Conservation (phyloP, 2,329 filamentous ascomycete species). For the Incumbomyces lentus region DNA sequence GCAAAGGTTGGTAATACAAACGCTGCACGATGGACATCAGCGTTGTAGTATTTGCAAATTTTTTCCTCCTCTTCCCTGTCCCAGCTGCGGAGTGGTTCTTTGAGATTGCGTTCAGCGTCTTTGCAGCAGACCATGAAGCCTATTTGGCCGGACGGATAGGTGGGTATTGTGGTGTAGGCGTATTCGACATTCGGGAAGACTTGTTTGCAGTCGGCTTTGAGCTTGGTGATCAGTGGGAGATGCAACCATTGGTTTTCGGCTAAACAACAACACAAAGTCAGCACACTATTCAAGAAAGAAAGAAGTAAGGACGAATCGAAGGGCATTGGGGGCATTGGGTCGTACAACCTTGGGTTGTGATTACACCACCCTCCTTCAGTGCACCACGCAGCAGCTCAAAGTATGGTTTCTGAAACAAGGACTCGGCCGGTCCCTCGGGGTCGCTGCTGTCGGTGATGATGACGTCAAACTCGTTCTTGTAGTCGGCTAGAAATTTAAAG, state of each 20-base stretch:
- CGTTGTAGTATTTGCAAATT: conserved; percentile 93
- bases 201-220: conserved; percentile 93
- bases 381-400: conserved; percentile 88
- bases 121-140: conserved; percentile 99
- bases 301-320: conserved; percentile 5
- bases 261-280: conserved; percentile 30
- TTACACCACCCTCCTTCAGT: conserved; percentile 89
- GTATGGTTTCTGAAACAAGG: conserved; percentile 96
- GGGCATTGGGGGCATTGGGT: conserved; percentile 48
- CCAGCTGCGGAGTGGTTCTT: conserved; percentile 73
- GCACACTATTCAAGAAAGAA: conserved; percentile 3
- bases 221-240: conserved; percentile 80
- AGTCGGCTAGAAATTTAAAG: conserved; percentile 96
- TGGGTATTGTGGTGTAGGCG: conserved; percentile 96
- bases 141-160: conserved; percentile 97
- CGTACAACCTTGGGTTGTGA: conserved; percentile 99
- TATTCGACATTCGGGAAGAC: conserved; percentile 98
- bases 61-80: conserved; percentile 79
- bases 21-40: conserved; percentile 87
- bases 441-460: conserved; percentile 99
- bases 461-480: conserved; percentile 95
- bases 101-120: conserved; percentile 73
- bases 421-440: conserved; percentile 91
- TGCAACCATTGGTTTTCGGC: conserved; percentile 99
- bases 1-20: conserved; percentile 93